Evolutionary conservation across 83 land plant species (phyloP).

Genomic region (Picea mariana): DNA sequence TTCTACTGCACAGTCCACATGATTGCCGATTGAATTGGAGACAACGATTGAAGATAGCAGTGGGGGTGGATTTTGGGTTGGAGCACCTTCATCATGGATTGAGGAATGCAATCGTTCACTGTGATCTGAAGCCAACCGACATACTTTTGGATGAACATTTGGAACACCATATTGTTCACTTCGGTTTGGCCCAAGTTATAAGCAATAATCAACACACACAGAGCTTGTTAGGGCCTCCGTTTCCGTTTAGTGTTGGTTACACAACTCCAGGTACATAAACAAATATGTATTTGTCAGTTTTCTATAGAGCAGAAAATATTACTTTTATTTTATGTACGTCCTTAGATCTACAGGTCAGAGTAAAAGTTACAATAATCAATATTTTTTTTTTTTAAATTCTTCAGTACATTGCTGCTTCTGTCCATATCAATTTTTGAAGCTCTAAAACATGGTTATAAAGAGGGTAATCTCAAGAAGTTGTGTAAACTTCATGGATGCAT

Average conservation of each 20-base stretch:
- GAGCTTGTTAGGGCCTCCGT: not conserved
- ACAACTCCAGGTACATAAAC: not conserved
- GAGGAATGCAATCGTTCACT: slow-evolving; percentile 51
- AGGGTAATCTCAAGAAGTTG: too few species aligned
- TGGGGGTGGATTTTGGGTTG: slow-evolving; percentile 55
- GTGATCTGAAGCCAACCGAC: slow-evolving; percentile 75
- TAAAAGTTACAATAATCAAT: too few species aligned
- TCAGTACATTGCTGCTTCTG: too few species aligned
- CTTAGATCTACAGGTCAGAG: too few species aligned
- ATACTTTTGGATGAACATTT: slow-evolving; percentile 63
- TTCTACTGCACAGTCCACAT: slow-evolving; percentile 29
- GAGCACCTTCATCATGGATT: slow-evolving; percentile 63
- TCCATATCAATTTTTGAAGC: too few species aligned
- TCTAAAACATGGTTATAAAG: too few species aligned
- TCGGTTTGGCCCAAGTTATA: slow-evolving; percentile 48
- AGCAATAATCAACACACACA: not conserved
- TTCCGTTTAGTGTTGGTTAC: not conserved
- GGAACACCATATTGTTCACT: slow-evolving; percentile 55
- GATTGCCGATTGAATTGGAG: slow-evolving; percentile 25
- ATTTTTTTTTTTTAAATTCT: too few species aligned
- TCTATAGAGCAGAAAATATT: too few species aligned
- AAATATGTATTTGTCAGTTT: too few species aligned
- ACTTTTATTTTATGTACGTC: too few species aligned
- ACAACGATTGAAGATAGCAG: slow-evolving; percentile 40
- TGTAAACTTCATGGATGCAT: too few species aligned